phyloP scores from a whole-genome alignment of 1,139 yeast species.

The Pichia sp. region DNA sequence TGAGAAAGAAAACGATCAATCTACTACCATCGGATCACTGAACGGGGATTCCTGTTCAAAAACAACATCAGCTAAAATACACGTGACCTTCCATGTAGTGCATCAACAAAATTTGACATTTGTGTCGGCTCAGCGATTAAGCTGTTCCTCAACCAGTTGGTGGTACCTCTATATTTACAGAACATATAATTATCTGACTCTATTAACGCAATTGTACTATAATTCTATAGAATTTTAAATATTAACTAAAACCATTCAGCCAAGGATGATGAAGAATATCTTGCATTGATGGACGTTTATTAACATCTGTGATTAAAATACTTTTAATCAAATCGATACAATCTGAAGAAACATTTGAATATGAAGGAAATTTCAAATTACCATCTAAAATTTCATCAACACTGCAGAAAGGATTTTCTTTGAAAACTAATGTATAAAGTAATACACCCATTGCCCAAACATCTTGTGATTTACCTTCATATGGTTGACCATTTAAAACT shows the following conservation, averaged over 20 bases:
- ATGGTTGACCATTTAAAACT: slow-evolving; percentile 79
- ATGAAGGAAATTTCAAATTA: slow-evolving; percentile 61
- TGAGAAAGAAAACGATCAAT: too few species aligned
- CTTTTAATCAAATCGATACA: slow-evolving; percentile 52
- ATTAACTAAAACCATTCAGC: slow-evolving; percentile 33
- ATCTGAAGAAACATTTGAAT: slow-evolving; percentile 53
- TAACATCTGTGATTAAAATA: slow-evolving; percentile 60
- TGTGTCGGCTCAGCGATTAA: too few species aligned
- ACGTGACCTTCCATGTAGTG: too few species aligned
- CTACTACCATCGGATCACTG: too few species aligned
- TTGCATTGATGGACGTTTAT: slow-evolving; percentile 62
- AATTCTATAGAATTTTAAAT: too few species aligned
- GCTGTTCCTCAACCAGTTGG: too few species aligned
- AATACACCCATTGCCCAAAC: slow-evolving; percentile 94
- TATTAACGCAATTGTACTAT: too few species aligned
- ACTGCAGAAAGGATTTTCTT: slow-evolving; percentile 91
- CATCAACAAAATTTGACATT: too few species aligned
- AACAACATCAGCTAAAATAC: too few species aligned
- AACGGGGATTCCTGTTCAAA: too few species aligned
- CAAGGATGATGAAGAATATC: slow-evolving; percentile 64
- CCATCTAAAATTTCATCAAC: slow-evolving; percentile 94
- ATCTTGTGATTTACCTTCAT: slow-evolving; percentile 90
- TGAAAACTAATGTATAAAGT: slow-evolving; percentile 81
- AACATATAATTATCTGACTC: too few species aligned
- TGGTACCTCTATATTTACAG: too few species aligned